Percentiles rank a stretch among this genome's conserved stretches.
Conservation (phyloP, 768 basidiomycete genomes). For the Terana coerulea region DNA sequence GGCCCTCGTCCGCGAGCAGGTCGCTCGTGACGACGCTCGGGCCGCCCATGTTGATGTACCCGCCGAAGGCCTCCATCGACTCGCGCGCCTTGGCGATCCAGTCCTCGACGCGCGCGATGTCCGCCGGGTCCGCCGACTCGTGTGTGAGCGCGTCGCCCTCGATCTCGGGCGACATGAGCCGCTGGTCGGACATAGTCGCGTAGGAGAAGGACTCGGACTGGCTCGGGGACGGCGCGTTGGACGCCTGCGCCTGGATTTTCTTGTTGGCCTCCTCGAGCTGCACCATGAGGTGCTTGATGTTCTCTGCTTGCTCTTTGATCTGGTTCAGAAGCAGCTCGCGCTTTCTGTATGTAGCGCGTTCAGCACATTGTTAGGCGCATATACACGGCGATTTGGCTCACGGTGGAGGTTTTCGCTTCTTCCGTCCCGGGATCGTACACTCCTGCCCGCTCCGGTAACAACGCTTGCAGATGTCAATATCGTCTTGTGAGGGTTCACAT, state of each 20-base stretch:
- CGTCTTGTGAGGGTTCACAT: slow-evolving; percentile 61
- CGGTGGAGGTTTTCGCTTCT: slow-evolving; percentile 77
- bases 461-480: slow-evolving; percentile 72
- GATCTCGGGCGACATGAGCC: slow-evolving; percentile 21
- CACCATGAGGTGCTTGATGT: slow-evolving; percentile 69
- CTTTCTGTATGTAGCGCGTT: slow-evolving; percentile 45
- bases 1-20: slow-evolving; percentile 42
- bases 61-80: slow-evolving; percentile 64
- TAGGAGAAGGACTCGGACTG: slow-evolving; percentile 15
- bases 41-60: slow-evolving; percentile 60
- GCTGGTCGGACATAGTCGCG: slow-evolving; percentile 12
- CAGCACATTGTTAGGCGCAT: neutral
- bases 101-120: slow-evolving; percentile 57
- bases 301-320: slow-evolving; percentile 69
- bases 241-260: slow-evolving; percentile 8
- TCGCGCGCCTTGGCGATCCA: slow-evolving; percentile 77
- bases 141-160: slow-evolving; percentile 1
- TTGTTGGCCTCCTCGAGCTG: slow-evolving; percentile 52
- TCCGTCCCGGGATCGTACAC: slow-evolving; percentile 80
- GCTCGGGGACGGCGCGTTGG: slow-evolving; percentile 13
- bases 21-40: slow-evolving; percentile 48
- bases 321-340: slow-evolving; percentile 75
- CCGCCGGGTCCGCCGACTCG: slow-evolving; percentile 20
- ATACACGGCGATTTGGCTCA: slow-evolving; percentile 33
- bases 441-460: slow-evolving; percentile 69